Evolutionary conservation across 192 early-diverging fungal species (phyloP), one percentile per base, ranked within the genome.

Genomic region (Jimgerdemannia lactiflua): DNA sequence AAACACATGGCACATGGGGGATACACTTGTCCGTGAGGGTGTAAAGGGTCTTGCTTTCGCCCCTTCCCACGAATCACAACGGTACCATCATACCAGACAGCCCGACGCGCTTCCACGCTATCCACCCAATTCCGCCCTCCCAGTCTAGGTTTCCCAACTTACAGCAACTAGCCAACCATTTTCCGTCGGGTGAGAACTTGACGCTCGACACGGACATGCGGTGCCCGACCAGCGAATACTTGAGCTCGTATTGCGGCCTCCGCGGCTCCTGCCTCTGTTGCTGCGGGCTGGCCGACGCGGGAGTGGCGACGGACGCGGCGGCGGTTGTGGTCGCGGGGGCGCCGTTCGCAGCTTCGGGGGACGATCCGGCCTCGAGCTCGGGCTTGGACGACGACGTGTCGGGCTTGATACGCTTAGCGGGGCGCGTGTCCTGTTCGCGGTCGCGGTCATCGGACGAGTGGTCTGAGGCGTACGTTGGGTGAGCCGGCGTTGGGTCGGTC

Each of bases 171-270:
- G 97, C 97, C 41, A 99, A 89, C 96, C 94, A 98, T 80, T 93
- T 92, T 43, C 98, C 98, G 80, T 99, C 96, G 4, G 98, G 98
- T 20, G 97, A 99, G 79, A 97, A 99, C 83, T 99, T 99, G 14
- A 98, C 97, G 69, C 94, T 91, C 0, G 96, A 97, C 0, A 98
- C 91, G 4, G 95, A 92, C 86, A 95, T 97, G 65, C 94, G 94
- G 83, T 99, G 98, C 3, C 98, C 98, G 3, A 93, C 91, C 43
- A 98, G 89, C 39, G 93, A 94, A 79, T 93, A 95, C 69, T 91
- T 94, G 6, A 96, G 84, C 71, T 92, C 85, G 74, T 99, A 97
- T 72, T 96, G 92, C 17, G 96, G 95, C 74, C 87, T 84, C 75
- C 86, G 14, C 71, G 71, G 11, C 69, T 77, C 75, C 49, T 59